These are phyloP conservation scores for Scheffersomyces ergatensis DNA, from an alignment of 805 yeast genomes.

Conservation along the genomic window DNA sequence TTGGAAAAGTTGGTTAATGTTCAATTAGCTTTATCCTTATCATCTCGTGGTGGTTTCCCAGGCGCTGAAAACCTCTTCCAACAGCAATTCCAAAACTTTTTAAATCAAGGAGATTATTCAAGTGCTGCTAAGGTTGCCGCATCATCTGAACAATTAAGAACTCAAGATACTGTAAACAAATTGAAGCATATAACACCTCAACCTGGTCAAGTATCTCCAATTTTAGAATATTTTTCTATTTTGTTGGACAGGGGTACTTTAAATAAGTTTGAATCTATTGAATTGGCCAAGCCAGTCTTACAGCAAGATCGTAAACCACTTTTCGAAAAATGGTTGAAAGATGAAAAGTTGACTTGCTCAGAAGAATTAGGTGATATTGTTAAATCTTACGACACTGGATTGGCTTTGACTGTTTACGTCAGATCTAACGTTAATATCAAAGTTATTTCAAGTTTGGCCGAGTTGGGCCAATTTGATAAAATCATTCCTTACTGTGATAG, in stretches of 20 bases:
- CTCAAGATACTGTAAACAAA: constrained; percentile 90
- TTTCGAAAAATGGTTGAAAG: constrained; percentile 94
- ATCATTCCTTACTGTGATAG: constrained; percentile 91
- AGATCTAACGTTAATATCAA: constrained; percentile 81
- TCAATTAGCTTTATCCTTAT: constrained; percentile 78
- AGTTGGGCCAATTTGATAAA: constrained; percentile 93
- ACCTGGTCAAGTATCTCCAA: constrained; percentile 94
- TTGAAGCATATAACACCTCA: constrained; percentile 86
- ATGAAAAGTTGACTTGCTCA: constrained; percentile 90
- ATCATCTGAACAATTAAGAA: constrained; percentile 86
- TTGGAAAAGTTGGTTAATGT: constrained; percentile 84
- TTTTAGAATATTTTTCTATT: constrained; percentile 87
- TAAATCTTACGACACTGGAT: constrained; percentile 77
- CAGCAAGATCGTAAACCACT: constrained; percentile 93
- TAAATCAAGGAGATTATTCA: constrained; percentile 81
- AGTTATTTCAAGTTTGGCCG: constrained; percentile 90
- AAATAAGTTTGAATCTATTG: constrained; percentile 90
- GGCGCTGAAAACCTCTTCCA: constrained; percentile 93
- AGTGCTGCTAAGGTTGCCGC: constrained; percentile 98
- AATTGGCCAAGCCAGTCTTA: constrained; percentile 90
- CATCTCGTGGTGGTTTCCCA: constrained; percentile 93
- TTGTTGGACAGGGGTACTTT: constrained; percentile 89
- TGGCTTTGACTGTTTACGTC: constrained; percentile 88
- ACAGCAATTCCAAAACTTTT: constrained; percentile 86
- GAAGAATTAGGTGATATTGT: constrained; percentile 97